These are phyloP conservation scores for Pythium sp. DNA, from an alignment of 352 stramenopile genomes.

Conservation along the genomic window DNA sequence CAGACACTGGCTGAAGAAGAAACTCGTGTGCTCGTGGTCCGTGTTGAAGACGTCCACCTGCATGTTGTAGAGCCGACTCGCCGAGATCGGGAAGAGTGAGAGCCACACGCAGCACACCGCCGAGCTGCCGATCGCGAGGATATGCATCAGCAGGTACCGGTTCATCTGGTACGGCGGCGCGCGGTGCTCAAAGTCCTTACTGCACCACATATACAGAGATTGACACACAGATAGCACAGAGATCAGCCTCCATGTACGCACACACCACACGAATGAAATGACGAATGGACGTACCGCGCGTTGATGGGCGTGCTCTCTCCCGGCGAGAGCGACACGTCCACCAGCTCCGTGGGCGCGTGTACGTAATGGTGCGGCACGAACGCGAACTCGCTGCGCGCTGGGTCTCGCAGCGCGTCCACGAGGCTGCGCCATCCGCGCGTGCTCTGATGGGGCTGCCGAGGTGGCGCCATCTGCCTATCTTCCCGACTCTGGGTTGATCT, in stretches of 20 bases:
- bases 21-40: constrained; percentile 62
- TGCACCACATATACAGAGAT: not conserved
- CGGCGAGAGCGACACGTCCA: constrained; percentile 27
- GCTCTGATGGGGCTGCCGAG: not conserved
- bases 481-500: not conserved
- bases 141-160: constrained; percentile 58
- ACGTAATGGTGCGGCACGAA: constrained; percentile 84
- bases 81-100: constrained; percentile 67
- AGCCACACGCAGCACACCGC: constrained; percentile 54
- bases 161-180: constrained; percentile 38
- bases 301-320: constrained; percentile 75
- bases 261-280: not conserved
- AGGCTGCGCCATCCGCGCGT: constrained; percentile 56
- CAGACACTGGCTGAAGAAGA: constrained; percentile 69
- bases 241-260: not conserved
- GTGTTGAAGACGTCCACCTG: constrained; percentile 80
- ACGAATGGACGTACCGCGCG: constrained; percentile 4
- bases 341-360: constrained; percentile 37
- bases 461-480: not conserved
- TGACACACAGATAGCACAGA: not conserved
- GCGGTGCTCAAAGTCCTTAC: constrained; percentile 23
- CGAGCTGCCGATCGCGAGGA: constrained; percentile 43
- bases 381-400: constrained; percentile 71
- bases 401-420: constrained; percentile 59
- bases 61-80: constrained; percentile 77